phyloP scores from a whole-genome alignment of 2,329 filamentous ascomycete species.

The Colletotrichum neosansevieriae region DNA sequence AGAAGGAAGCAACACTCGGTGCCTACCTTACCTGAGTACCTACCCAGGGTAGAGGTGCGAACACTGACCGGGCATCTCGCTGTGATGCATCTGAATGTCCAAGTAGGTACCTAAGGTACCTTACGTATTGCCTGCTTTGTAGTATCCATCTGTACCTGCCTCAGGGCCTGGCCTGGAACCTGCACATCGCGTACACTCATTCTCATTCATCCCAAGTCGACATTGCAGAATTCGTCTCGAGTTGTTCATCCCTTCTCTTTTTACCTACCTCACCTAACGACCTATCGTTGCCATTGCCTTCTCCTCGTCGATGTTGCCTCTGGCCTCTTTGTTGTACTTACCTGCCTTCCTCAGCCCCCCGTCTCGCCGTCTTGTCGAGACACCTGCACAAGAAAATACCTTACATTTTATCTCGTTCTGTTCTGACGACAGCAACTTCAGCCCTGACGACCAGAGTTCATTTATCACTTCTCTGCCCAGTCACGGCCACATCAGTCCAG shows the following conservation, averaged over 20 bases:
- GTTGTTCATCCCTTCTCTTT: neutral
- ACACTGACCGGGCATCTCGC: slow-evolving; percentile 25
- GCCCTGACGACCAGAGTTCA: neutral
- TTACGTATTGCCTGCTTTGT: no score
- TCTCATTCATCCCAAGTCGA: neutral
- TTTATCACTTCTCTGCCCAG: slow-evolving; percentile 10
- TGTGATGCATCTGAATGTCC: slow-evolving; percentile 36
- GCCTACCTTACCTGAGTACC: no score
- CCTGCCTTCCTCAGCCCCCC: neutral
- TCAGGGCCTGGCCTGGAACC: neutral
- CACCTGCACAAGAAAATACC: no score
- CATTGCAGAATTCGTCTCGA: neutral
- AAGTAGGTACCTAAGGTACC: no score
- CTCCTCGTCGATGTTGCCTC: no score
- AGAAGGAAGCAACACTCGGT: neutral
- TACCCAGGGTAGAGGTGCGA: no score
- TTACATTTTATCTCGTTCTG: no score
- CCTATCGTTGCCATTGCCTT: neutral
- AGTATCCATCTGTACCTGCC: slow-evolving; percentile 2
- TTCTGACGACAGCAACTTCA: no score
- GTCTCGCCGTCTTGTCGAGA: no score
- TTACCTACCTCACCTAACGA: neutral
- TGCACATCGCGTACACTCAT: no score
- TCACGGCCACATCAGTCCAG: neutral
- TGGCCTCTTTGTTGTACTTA: neutral